Evolutionary conservation across 2,329 filamentous ascomycete species (phyloP).

Genomic region (Mycosphaerelloides madeirae): DNA sequence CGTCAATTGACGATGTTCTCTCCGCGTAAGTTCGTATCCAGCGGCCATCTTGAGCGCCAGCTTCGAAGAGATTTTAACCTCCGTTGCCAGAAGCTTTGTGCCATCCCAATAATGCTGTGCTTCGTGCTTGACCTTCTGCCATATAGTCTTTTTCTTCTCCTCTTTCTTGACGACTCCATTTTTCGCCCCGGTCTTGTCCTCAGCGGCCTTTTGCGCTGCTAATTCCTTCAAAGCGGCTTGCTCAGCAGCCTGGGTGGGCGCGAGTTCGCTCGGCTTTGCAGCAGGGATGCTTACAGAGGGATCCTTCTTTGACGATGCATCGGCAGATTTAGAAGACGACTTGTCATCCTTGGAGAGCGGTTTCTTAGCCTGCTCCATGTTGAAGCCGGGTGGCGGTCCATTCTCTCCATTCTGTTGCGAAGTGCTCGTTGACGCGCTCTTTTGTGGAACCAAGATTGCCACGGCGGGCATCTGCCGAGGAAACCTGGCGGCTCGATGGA

Average conservation of each 20-base stretch:
- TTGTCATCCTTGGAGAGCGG: conserved; percentile 60
- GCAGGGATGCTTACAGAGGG: conserved; percentile 32
- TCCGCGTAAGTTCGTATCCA: conserved; percentile 89
- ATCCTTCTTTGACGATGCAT: conserved; percentile 4
- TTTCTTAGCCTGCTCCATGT: conserved; percentile 83
- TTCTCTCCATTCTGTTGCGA: conserved; percentile 41
- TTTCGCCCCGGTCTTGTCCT: conserved; percentile 48
- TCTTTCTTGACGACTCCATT: conserved; percentile 59
- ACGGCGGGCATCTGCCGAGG: conserved; percentile 53
- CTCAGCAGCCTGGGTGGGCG: conserved; percentile 47
- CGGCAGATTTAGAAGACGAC: conserved; percentile 21
- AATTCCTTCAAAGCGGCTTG: conserved; percentile 57
- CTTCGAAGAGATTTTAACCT: conserved; percentile 87
- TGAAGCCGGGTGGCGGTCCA: conserved; percentile 81
- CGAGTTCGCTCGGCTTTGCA: conserved; percentile 38
- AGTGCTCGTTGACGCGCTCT: conserved; percentile 53
- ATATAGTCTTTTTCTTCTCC: conserved; percentile 79
- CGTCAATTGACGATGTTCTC: conserved; percentile 87
- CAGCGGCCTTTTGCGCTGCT: conserved; percentile 54
- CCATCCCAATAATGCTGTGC: conserved; percentile 95
- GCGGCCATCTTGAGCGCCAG: conserved; percentile 95
- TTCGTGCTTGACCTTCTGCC: conserved; percentile 94
- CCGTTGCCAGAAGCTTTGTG: conserved; percentile 86
- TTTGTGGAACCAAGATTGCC: conserved; percentile 53
- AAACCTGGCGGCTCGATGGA: conserved; percentile 39